These are phyloP conservation scores for Quercus alba DNA, from an alignment of 306 rosid genomes.

Conservation along the genomic window DNA sequence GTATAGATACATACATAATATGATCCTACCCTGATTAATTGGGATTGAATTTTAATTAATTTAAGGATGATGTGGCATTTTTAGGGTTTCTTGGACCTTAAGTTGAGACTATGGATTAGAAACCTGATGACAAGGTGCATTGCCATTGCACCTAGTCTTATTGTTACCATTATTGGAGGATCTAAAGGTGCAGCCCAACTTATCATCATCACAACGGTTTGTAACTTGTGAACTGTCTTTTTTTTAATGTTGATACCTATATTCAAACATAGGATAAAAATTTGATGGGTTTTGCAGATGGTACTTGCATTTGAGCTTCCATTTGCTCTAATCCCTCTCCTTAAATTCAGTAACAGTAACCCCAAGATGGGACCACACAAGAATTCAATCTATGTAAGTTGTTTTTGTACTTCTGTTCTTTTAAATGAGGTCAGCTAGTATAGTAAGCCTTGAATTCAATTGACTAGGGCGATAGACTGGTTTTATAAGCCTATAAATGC, in stretches of 20 bases:
- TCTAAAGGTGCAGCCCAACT: conserved; percentile 48
- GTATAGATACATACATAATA: not conserved
- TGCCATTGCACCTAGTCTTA: conserved; percentile 86
- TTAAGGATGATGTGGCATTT: conserved; percentile 5
- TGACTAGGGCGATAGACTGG: too few relatives aligned
- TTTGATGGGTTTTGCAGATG: conserved; percentile 55
- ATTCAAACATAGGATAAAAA: not conserved
- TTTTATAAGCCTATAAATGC: too few relatives aligned
- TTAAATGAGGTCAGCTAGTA: not conserved
- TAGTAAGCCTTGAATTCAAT: too few relatives aligned
- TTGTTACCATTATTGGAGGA: conserved; percentile 73
- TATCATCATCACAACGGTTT: conserved; percentile 75
- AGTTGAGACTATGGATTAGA: conserved; percentile 69
- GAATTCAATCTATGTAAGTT: conserved; percentile 55
- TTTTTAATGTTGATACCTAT: not conserved
- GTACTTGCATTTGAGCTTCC: conserved; percentile 90
- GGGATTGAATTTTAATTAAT: not conserved
- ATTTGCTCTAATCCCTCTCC: conserved; percentile 86
- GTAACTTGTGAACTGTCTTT: not conserved
- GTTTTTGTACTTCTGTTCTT: not conserved
- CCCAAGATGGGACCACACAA: conserved; percentile 93
- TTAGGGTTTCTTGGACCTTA: conserved; percentile 86
- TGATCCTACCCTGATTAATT: not conserved
- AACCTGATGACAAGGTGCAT: conserved; percentile 63
- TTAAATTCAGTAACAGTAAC: conserved; percentile 73